These are phyloP conservation scores for Starmerella tilneyi DNA, from an alignment of 805 yeast species.

Conservation along the genomic window DNA sequence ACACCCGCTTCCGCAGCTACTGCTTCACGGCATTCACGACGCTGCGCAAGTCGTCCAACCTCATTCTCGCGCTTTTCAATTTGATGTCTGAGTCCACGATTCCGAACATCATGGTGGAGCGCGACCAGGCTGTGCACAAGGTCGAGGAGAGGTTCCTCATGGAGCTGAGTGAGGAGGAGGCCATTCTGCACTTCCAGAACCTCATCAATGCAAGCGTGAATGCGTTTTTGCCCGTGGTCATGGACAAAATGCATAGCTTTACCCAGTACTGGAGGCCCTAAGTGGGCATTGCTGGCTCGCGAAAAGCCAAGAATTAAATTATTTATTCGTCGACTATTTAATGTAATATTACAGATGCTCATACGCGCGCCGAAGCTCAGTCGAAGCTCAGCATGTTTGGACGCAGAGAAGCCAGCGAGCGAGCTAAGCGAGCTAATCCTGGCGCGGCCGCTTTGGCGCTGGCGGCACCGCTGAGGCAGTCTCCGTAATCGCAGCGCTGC, in stretches of 20 bases:
- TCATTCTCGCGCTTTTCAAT: slow-evolving; percentile 82
- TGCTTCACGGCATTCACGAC: slow-evolving; percentile 93
- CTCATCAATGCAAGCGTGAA: slow-evolving; percentile 88
- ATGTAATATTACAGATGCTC: background rate
- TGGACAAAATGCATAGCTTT: slow-evolving; percentile 85
- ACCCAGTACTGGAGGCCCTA: slow-evolving; percentile 98
- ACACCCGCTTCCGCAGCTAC: slow-evolving; percentile 75
- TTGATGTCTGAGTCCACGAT: slow-evolving; percentile 88
- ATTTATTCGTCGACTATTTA: slow-evolving; percentile 3
- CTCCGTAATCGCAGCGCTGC: background rate
- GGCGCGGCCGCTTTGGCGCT: background rate
- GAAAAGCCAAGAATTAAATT: too few relatives aligned
- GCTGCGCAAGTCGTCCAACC: slow-evolving; percentile 74
- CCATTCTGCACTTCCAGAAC: slow-evolving; percentile 86
- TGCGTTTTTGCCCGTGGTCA: slow-evolving; percentile 88
- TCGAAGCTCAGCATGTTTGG: slow-evolving; percentile 4
- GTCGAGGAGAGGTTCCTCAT: slow-evolving; percentile 90
- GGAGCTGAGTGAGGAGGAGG: slow-evolving; percentile 92
- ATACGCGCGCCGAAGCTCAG: background rate
- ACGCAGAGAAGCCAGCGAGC: too few relatives aligned
- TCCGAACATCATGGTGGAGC: slow-evolving; percentile 79
- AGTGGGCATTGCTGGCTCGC: too few relatives aligned
- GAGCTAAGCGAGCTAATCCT: too few relatives aligned
- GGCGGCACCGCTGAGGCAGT: background rate
- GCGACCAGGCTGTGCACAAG: slow-evolving; percentile 75